Base-by-base conservation (phyloP, 2,329 filamentous ascomycete species). In the Didymella pinodella region DNA sequence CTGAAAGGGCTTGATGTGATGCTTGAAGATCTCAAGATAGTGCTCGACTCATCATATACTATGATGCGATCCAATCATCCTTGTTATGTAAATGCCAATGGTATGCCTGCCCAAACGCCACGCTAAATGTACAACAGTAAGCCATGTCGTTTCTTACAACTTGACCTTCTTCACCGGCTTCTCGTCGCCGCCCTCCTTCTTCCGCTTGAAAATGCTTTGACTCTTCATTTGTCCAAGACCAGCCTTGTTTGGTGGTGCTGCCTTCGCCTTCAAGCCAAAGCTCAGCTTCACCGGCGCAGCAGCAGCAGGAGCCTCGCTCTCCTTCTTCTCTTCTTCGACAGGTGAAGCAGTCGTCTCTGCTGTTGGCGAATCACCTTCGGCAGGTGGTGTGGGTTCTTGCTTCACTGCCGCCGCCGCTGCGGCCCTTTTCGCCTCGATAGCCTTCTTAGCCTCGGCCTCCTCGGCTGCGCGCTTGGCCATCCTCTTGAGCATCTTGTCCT, bases 401-500 rank as follows among this genome's bases (percentile, higher is more conserved):
- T 78, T 78, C 74, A 59, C 58, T 1, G 66, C 57, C 18, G 61
- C 68, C 3, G 78, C 78, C 2, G 78, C 79, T 5, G 79, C 79
- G 6, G 77, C 78, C 55, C 84, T 83, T 3, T 83, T 73, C 5
- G 71, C 74, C 45, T 77, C 73, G 12, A 70, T 74, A 14, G 68
- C 73, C 52, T 76, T 76, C 53, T 75, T 71, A 0, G 63, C 75
- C 32, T 75, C 74, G 1, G 73, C 85, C 48, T 86, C 85, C 61
- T 83, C 84, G 68, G 87, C 84, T 2, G 93, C 93, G 58, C 90
- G 83, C 75, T 87, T 86, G 48, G 98, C 91, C 82, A 98, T 95
- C 72, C 92, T 90, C 69, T 86, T 85, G 44, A 99, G 88, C 81
- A 93, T 83, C 72, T 86, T 87, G 77, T 94, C 90, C 78, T 98